Conservation (phyloP, 805 yeast species). For the Sugiyamaella marilandica region DNA sequence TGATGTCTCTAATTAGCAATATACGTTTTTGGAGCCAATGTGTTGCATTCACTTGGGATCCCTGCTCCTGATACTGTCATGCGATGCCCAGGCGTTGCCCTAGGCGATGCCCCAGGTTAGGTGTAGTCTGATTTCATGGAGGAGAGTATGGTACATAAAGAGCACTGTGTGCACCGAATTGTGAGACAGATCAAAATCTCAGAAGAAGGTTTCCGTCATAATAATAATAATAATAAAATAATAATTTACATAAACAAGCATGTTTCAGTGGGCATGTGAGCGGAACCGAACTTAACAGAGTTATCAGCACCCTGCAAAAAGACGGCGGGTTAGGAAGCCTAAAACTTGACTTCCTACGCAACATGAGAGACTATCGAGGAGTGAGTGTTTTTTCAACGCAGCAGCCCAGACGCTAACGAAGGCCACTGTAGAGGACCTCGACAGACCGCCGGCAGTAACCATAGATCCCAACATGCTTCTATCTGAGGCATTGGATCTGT, state of each 20-base stretch:
- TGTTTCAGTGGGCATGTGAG: too few relatives aligned
- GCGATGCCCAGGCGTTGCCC: too few relatives aligned
- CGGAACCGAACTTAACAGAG: not conserved
- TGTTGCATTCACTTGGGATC: too few relatives aligned
- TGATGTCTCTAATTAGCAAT: too few relatives aligned
- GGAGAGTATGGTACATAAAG: not conserved
- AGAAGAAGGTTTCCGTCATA: too few relatives aligned
- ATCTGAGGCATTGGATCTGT: slow-evolving; percentile 47
- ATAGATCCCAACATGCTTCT: slow-evolving; percentile 46
- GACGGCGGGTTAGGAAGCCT: not conserved
- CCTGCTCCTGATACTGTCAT: not conserved
- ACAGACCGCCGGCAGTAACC: slow-evolving; percentile 53
- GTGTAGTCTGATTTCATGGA: not conserved
- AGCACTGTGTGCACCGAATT: too few relatives aligned
- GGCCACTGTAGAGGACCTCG: slow-evolving; percentile 57
- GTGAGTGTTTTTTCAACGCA: slow-evolving; percentile 16
- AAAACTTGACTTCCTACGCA: not conserved
- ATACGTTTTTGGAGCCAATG: too few relatives aligned
- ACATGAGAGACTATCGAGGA: slow-evolving; percentile 24
- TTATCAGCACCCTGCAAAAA: not conserved
- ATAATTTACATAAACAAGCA: too few relatives aligned
- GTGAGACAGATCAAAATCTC: too few relatives aligned
- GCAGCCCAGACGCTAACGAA: slow-evolving; percentile 20
- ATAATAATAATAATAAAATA: too few relatives aligned
- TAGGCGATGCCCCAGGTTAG: too few relatives aligned